Evolutionary conservation across 2,329 filamentous ascomycete species (phyloP).

Genomic region (Talaromyces sp.): DNA sequence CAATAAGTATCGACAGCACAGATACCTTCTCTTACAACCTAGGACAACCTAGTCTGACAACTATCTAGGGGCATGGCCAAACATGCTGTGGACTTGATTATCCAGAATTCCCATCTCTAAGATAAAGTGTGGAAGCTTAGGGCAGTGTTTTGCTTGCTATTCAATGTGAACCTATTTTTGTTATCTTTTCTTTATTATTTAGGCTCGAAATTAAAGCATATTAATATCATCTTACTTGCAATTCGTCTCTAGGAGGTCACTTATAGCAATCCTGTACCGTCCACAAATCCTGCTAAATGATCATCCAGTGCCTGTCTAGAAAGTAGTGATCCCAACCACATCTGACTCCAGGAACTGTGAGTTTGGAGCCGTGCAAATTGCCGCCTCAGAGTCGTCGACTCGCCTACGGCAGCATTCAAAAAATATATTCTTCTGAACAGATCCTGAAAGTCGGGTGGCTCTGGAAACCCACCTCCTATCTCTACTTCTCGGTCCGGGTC

Average conservation of each 20-base stretch:
- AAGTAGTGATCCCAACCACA: neutral
- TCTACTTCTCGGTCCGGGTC: neutral
- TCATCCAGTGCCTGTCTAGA: neutral
- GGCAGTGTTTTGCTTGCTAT: neutral
- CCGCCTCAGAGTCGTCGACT: neutral
- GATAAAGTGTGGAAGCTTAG: neutral
- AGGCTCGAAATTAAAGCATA: neutral
- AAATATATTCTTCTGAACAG: slow-evolving; percentile 4
- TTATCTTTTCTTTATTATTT: neutral
- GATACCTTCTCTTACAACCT: neutral
- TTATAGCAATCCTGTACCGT: neutral
- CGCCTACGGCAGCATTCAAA: slow-evolving; percentile 5
- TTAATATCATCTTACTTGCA: neutral
- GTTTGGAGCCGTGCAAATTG: slow-evolving; percentile 4
- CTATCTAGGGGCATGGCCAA: slow-evolving; percentile 10
- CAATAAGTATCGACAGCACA: neutral
- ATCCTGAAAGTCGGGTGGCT: slow-evolving; percentile 1
- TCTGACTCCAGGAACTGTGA: slow-evolving; percentile 6
- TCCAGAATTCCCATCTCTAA: slow-evolving; percentile 1
- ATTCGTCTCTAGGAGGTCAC: neutral
- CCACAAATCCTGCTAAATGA: slow-evolving; percentile 1
- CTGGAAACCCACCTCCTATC: slow-evolving; percentile 1
- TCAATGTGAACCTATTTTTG: neutral
- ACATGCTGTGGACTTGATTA: slow-evolving; percentile 6
- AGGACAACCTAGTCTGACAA: neutral